phyloP scores from a whole-genome alignment of 352 stramenopile genomes.

The Pythium volutum region DNA sequence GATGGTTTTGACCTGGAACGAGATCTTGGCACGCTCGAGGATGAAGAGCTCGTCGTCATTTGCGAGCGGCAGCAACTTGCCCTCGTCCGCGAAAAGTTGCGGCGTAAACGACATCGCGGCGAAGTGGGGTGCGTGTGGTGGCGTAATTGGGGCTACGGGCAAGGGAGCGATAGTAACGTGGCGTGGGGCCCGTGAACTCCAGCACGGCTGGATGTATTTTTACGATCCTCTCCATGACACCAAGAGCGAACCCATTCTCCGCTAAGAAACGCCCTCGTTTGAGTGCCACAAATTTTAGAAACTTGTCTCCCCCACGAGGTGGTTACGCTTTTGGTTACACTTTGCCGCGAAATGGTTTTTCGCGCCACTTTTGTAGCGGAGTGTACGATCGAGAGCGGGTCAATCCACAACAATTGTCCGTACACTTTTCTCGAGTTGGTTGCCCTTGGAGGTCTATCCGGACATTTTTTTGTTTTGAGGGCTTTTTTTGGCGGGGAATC shows the following conservation, averaged over 20 bases:
- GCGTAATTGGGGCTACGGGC: not conserved
- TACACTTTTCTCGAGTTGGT: conserved; percentile 3
- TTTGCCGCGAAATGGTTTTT: not conserved
- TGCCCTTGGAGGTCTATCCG: conserved; percentile 13
- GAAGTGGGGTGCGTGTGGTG: not conserved
- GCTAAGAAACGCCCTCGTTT: not conserved
- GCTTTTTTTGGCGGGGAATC: conserved; percentile 18
- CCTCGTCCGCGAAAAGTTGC: conserved; percentile 69
- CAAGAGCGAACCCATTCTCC: conserved; percentile 7
- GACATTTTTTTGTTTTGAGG: conserved; percentile 8
- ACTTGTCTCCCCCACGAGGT: not conserved
- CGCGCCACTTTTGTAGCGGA: not conserved
- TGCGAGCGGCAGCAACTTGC: conserved; percentile 70
- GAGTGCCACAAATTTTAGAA: conserved; percentile 9
- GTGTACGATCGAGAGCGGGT: not conserved
- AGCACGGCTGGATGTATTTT: conserved; percentile 1
- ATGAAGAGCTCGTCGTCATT: conserved; percentile 84
- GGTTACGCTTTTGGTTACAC: not conserved
- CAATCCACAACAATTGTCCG: conserved; percentile 9
- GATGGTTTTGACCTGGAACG: conserved; percentile 60
- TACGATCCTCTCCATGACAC: not conserved
- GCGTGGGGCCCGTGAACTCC: not conserved
- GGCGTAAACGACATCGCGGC: conserved; percentile 65
- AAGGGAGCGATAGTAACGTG: not conserved
- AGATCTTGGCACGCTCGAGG: conserved; percentile 74